Percentiles rank a stretch among this genome's conserved stretches.
These are phyloP conservation scores for Leccinum fibrillosum DNA, from an alignment of 768 basidiomycete genomes.

Conservation along the genomic window DNA sequence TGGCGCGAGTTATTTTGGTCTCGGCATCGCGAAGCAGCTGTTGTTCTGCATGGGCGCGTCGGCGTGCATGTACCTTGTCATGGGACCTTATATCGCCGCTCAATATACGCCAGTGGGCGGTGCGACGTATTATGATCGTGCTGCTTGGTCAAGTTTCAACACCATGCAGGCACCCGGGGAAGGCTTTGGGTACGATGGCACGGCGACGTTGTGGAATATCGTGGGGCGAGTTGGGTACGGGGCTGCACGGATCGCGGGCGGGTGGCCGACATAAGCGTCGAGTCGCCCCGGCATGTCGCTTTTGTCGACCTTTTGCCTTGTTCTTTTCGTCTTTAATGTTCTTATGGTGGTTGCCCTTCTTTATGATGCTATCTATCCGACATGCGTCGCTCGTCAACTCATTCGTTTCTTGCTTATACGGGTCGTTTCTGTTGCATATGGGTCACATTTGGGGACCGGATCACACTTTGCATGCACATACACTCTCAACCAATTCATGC, in stretches of 20 bases:
- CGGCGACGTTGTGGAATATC: slow-evolving; percentile 64
- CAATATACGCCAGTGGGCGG: slow-evolving; percentile 59
- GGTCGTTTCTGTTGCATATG: slow-evolving; percentile 8
- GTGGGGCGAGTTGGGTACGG: slow-evolving; percentile 71
- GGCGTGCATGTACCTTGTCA: slow-evolving; percentile 56
- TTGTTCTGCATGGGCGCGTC: slow-evolving; percentile 61
- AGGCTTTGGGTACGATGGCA: slow-evolving; percentile 60
- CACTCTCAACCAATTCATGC: neutral
- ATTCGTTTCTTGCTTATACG: slow-evolving; percentile 1
- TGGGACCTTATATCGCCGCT: slow-evolving; percentile 56
- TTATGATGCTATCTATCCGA: slow-evolving; percentile 19
- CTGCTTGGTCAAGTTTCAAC: slow-evolving; percentile 79
- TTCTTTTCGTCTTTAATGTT: slow-evolving; percentile 12
- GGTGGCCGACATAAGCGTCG: slow-evolving; percentile 65
- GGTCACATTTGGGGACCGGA: slow-evolving; percentile 10
- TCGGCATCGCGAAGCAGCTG: slow-evolving; percentile 42
- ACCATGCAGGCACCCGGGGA: slow-evolving; percentile 66
- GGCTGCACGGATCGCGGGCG: slow-evolving; percentile 70
- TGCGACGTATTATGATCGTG: slow-evolving; percentile 73
- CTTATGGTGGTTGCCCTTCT: slow-evolving; percentile 14
- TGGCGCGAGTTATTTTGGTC: slow-evolving; percentile 26
- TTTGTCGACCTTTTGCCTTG: neutral
- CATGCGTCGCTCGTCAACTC: slow-evolving; percentile 4
- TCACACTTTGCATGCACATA: slow-evolving; percentile 10
- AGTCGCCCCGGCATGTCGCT: neutral